Base-by-base conservation (phyloP, 306 rosid species). In the Luffa aegyptiaca region DNA sequence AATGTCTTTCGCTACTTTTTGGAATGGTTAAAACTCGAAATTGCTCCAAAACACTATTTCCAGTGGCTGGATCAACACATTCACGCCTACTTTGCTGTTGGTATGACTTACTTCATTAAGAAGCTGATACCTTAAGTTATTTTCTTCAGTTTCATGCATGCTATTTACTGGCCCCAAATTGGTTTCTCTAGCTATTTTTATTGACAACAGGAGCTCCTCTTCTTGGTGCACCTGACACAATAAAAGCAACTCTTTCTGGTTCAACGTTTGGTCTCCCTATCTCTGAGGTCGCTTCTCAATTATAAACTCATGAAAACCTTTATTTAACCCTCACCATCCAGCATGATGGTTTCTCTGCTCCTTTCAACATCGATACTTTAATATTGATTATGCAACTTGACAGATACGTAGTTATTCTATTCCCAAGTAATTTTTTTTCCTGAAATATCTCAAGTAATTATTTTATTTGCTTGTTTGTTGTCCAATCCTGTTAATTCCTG, bases 1-100 rank as follows among this genome's bases (percentile, higher is more conserved):
- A 17, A 90, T 8, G 99, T 95, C 45, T 95, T 95, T 66, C 97
- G 96, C 58, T 95, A 95, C 89, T 95, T 95, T 86, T 85, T 95
- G 92, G 99, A 95, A 90, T 95, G 99, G 99, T 80, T 95, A 81
- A 95, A 95, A 90, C 89, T 91, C 80, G 97, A 95, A 84, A 95
- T 95, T 85, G 93, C 99, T 49, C 99, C 99, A 73, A 95, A 93
- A 83, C 96, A 89, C 85, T 95, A 95, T 85, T 82, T 63, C 39
- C 46, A 79, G 79, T 95, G 97, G 99, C 84, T 95, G 82, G 97
- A 95, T 84, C 90, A 90, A 81, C 99, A 95, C 80, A 92, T 95
- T 80, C 97, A 93, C 81, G 99, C 99, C 81, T 95, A 90, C 85
- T 95, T 95, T 85, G 93, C 99, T 70, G 97, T 95, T 87, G 99